These are phyloP conservation scores for Penicillium bialowiezense DNA, from an alignment of 495 filamentous ascomycete genomes.

Conservation along the genomic window DNA sequence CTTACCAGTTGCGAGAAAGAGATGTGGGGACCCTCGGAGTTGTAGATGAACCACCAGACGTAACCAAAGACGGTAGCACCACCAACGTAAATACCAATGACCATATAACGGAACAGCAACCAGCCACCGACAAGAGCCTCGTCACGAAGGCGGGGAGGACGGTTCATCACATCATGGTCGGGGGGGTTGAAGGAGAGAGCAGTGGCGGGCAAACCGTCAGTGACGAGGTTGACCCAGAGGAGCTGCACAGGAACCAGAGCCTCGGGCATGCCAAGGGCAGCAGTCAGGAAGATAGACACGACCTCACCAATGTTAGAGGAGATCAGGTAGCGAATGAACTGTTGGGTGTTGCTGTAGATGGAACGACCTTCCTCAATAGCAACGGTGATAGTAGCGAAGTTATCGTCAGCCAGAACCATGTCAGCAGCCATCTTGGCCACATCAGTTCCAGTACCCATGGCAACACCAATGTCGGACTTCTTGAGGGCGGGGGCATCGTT, in stretches of 20 bases:
- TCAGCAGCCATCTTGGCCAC: constrained; percentile 96
- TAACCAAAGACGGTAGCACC: constrained; percentile 95
- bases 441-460: constrained; percentile 98
- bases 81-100: constrained; percentile 94
- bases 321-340: constrained; percentile 99
- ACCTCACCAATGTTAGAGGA: constrained; percentile 99
- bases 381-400: constrained; percentile 95
- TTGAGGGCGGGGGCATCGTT: constrained; percentile 98
- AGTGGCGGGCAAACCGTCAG: constrained; percentile 94
- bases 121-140: constrained; percentile 89
- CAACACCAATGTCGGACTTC: constrained; percentile 98
- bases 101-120: constrained; percentile 97
- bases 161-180: constrained; percentile 95
- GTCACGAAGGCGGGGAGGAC: constrained; percentile 85
- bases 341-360: constrained; percentile 99
- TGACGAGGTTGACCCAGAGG: constrained; percentile 98
- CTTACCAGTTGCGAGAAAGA: constrained; percentile 81
- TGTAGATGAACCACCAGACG: constrained; percentile 99
- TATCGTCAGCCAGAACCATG: constrained; percentile 98
- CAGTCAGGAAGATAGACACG: constrained; percentile 98
- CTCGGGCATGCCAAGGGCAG: constrained; percentile 95
- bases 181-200: constrained; percentile 97
- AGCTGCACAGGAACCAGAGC: constrained; percentile 96
- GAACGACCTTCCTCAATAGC: constrained; percentile 96
- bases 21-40: constrained; percentile 88